Percentiles rank a stretch among this genome's conserved stretches.
Evolutionary conservation across 352 stramenopile genomes (phyloP).

Genomic region (Hyaloperonospora brassicae): DNA sequence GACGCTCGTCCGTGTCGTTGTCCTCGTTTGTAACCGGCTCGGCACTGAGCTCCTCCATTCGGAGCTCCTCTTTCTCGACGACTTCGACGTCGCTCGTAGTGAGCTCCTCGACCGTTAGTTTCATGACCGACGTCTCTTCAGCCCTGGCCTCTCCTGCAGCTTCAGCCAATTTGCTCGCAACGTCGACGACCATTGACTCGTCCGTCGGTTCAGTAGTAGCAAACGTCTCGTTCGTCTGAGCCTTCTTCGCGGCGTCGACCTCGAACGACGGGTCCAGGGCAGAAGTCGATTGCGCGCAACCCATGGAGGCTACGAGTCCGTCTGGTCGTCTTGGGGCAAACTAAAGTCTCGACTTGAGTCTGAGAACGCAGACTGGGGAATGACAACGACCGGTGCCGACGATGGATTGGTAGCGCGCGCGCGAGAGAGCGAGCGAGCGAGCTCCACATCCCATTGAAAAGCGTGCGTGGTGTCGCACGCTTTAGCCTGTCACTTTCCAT

Average conservation of each 20-base stretch:
- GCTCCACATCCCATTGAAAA: constrained; percentile 2
- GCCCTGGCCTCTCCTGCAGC: constrained; percentile 6
- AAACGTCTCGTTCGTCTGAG: constrained; percentile 14
- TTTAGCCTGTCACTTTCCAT: no score
- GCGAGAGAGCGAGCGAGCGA: constrained; percentile 5
- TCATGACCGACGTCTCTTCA: constrained; percentile 9
- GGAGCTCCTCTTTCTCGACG: constrained; percentile 4
- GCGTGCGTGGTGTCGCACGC: not conserved
- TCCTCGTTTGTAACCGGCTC: no score
- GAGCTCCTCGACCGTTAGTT: constrained; percentile 7
- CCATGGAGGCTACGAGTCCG: constrained; percentile 8
- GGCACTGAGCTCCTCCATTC: not conserved
- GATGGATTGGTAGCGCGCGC: constrained; percentile 5
- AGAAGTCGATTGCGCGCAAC: constrained; percentile 29
- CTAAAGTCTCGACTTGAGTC: constrained; percentile 17
- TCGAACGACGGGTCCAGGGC: constrained; percentile 24
- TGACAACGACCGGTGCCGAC: constrained; percentile 5
- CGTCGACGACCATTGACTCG: constrained; percentile 5
- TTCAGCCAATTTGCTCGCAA: not conserved
- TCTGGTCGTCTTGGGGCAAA: not conserved
- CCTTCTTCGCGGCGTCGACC: constrained; percentile 16
- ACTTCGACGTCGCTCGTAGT: constrained; percentile 5
- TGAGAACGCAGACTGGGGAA: constrained; percentile 22
- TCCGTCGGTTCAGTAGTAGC: not conserved
- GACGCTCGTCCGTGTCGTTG: not conserved